These are phyloP conservation scores for sunflower (Helianthus annuus) DNA, from an alignment of 129 eudicot genomes.

Conservation along the genomic window DNA sequence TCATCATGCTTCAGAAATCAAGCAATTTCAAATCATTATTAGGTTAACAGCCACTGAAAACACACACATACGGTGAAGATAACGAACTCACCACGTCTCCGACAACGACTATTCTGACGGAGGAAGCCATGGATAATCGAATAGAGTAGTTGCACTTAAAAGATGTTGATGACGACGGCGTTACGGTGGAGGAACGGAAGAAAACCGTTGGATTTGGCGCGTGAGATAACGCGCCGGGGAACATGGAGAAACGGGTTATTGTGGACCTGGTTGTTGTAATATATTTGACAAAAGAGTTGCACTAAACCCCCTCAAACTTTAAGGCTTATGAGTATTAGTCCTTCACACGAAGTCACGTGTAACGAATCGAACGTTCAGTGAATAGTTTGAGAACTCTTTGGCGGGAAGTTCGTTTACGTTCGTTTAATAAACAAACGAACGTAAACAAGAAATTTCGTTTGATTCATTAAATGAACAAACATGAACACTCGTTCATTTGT, in stretches of 20 bases:
- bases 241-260: slow-evolving; percentile 24
- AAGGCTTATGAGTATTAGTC: no score
- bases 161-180: slow-evolving; percentile 28
- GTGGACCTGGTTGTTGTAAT: background rate
- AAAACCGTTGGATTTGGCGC: slow-evolving; percentile 37
- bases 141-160: slow-evolving; percentile 25
- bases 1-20: slow-evolving; percentile 73
- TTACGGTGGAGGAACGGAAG: slow-evolving; percentile 14
- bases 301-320: background rate
- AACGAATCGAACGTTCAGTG: no score
- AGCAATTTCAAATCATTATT: background rate
- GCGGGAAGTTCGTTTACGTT: no score
- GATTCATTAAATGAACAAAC: no score
- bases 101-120: slow-evolving; percentile 77
- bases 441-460: no score
- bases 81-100: slow-evolving; percentile 76
- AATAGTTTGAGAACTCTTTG: no score
- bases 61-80: slow-evolving; percentile 15
- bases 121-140: slow-evolving; percentile 56
- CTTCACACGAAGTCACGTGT: no score
- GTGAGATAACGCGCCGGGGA: slow-evolving; percentile 48
- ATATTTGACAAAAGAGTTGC: background rate
- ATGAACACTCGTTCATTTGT: no score
- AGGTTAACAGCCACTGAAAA: background rate
- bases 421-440: no score